Evolutionary conservation across 78 protist species (phyloP), one percentile per base, ranked within the genome.

Genomic region (Abeoforma whisleri): DNA sequence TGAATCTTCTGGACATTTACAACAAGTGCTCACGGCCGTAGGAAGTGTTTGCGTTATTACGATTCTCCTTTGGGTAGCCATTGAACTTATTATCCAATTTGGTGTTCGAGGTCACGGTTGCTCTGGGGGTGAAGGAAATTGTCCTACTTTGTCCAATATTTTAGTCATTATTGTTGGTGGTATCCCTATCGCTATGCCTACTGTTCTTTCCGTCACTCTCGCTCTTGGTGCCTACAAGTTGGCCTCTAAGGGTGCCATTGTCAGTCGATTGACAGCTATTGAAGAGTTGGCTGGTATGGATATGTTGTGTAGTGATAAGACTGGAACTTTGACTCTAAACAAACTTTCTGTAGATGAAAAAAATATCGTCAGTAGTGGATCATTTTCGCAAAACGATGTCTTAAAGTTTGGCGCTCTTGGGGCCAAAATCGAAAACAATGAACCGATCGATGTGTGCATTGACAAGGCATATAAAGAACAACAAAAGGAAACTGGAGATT

Each of bases 321-420:
- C 98, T 22, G 98, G 98, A 40, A 96, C 99, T 19, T 94, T 97
- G 37, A 97, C 99, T 32, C 71, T 79, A 34, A 95, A 95, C 88
- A 35, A 87, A 38, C 95, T 97, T 90, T 93, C 93, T 0, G 94
- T 95, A 36, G 93, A 92, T 86, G 32, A 35, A 1, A 32, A 25
- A 28, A 22, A 23, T 25, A 30, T 80, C 68, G 1, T 25, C 90
- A 72, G 92, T 57, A 79, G 71, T 36, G 71, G 88, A 25, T 90
- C 73, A 0, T 0, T 83, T 19, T 33, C 84, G 2, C 32, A 82
- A 0, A 91, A 86, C 16, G 91, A 92, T 39, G n/a, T 92, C 25
- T 1, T 89, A 35, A 28, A 81, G 31, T 30, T 68, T 33, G 84
- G 89, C 0, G 89, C 76, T 23, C 87, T 92, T 39, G 0, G 71